A percentile compares a stretch with the other conserved stretches of the same genome.
Conservation (phyloP, 495 filamentous ascomycete genomes). For the Terfezia boudieri region DNA sequence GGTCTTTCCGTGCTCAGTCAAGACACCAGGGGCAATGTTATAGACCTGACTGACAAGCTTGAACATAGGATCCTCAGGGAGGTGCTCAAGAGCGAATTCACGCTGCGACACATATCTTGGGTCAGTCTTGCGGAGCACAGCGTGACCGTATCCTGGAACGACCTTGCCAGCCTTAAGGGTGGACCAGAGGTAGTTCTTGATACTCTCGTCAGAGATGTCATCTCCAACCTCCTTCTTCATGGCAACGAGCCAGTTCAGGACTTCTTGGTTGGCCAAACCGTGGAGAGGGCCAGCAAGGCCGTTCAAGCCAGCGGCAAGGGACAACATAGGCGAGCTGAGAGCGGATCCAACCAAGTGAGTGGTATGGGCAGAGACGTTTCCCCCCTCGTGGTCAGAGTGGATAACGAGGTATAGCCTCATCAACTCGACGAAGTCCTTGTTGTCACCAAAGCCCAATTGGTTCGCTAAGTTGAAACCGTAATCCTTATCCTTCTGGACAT, state of each 20-base stretch:
- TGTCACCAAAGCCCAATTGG: constrained; percentile 86
- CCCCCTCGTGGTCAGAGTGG: constrained; percentile 97
- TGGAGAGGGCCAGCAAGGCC: constrained; percentile 95
- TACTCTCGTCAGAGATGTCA: constrained; percentile 81
- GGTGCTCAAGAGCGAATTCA: constrained; percentile 77
- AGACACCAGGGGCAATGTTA: constrained; percentile 93
- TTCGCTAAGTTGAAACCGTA: constrained; percentile 97
- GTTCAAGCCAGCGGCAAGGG: constrained; percentile 84
- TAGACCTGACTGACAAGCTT: constrained; percentile 97
- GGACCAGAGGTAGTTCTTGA: constrained; percentile 94
- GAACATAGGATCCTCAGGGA: constrained; percentile 96
- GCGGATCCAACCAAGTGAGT: constrained; percentile 94
- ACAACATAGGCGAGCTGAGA: constrained; percentile 92
- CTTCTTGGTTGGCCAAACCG: constrained; percentile 98
- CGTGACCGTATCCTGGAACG: constrained; percentile 94
- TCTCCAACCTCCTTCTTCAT: constrained; percentile 93
- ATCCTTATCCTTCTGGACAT: constrained; percentile 94
- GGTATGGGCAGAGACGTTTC: constrained; percentile 94
- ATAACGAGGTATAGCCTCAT: constrained; percentile 98
- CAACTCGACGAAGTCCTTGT: constrained; percentile 93
- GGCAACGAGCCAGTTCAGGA: constrained; percentile 93
- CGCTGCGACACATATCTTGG: constrained; percentile 95
- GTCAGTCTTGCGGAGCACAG: constrained; percentile 97
- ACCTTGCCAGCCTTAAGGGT: constrained; percentile 89
- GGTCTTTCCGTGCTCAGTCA: constrained; percentile 99